Conservation (phyloP, 2,329 filamentous ascomycete species). For the Dactylellina haptotyla region DNA sequence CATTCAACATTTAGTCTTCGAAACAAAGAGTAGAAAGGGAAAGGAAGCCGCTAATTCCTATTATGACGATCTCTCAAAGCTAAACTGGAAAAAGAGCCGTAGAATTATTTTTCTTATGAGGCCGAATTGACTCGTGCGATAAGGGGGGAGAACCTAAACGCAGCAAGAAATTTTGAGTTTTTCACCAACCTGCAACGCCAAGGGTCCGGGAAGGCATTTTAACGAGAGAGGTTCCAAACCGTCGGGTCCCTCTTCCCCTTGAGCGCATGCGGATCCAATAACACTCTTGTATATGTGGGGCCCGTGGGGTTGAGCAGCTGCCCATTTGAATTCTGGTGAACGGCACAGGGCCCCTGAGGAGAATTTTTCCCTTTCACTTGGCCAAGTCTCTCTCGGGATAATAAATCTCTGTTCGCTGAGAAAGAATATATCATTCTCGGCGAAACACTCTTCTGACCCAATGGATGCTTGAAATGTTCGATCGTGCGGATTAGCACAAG, state of each 20-base stretch:
- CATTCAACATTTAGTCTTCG: constrained; percentile 4
- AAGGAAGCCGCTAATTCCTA: constrained; percentile 21
- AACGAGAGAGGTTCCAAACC: constrained; percentile 51
- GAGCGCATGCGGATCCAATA: constrained; percentile 43
- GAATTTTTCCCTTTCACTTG: too few relatives aligned
- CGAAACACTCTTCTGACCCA: constrained; percentile 51
- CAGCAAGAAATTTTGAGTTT: constrained; percentile 12
- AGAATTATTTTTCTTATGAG: not conserved
- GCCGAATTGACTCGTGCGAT: constrained; percentile 8
- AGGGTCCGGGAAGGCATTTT: constrained; percentile 31
- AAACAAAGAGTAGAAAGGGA: not conserved
- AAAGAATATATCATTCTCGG: not conserved
- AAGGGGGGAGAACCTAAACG: constrained; percentile 8
- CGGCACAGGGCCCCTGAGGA: constrained; percentile 38
- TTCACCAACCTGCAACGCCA: constrained; percentile 22
- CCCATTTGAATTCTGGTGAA: constrained; percentile 14
- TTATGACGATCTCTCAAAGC: constrained; percentile 35
- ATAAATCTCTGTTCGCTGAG: constrained; percentile 26
- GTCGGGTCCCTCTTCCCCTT: constrained; percentile 27
- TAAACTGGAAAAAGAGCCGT: not conserved
- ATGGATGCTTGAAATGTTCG: constrained; percentile 28
- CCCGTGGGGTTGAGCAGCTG: constrained; percentile 9
- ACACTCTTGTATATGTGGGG: constrained; percentile 12
- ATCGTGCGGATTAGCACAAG: constrained; percentile 24
- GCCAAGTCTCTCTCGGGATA: constrained; percentile 24